A percentile compares a stretch with the other conserved stretches of the same genome.
Conservation (phyloP, 2,329 filamentous ascomycete genomes). For the Alternaria panax region DNA sequence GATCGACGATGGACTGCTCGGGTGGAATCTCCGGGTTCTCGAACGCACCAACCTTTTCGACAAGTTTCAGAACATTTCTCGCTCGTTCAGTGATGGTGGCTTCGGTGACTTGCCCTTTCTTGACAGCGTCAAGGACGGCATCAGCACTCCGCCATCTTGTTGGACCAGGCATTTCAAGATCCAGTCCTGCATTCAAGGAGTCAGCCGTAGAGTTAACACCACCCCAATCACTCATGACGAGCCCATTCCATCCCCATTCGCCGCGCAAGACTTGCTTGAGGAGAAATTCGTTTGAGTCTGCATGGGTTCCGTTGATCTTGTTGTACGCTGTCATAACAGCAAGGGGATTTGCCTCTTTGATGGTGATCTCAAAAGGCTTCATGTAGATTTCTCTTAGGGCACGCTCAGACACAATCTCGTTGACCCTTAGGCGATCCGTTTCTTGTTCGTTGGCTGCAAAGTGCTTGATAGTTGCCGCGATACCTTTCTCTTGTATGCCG, state of each 20-base stretch:
- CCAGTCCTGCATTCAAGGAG: slow-evolving; percentile 47
- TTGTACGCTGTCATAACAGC: slow-evolving; percentile 79
- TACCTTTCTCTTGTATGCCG: slow-evolving; percentile 70
- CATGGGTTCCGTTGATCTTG: slow-evolving; percentile 74
- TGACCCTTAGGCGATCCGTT: slow-evolving; percentile 69
- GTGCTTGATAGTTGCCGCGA: slow-evolving; percentile 77
- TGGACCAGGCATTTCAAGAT: slow-evolving; percentile 51
- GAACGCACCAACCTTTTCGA: slow-evolving; percentile 69
- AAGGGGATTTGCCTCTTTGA: slow-evolving; percentile 72
- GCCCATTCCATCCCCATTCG: slow-evolving; percentile 77
- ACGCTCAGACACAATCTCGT: slow-evolving; percentile 60
- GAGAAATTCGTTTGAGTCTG: slow-evolving; percentile 69
- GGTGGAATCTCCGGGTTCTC: slow-evolving; percentile 66
- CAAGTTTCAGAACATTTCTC: slow-evolving; percentile 63
- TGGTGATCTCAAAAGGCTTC: slow-evolving; percentile 72
- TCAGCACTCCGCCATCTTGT: slow-evolving; percentile 74
- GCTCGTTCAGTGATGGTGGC: slow-evolving; percentile 42
- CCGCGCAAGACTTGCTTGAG: slow-evolving; percentile 72
- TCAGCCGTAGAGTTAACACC: slow-evolving; percentile 48
- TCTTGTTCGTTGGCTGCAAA: slow-evolving; percentile 74
- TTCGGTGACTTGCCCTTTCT: slow-evolving; percentile 59
- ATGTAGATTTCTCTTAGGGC: slow-evolving; percentile 65
- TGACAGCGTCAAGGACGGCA: slow-evolving; percentile 60
- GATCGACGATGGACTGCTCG: slow-evolving; percentile 67
- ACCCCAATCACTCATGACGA: slow-evolving; percentile 70